These are phyloP conservation scores for Xylaria acuta DNA, from an alignment of 495 filamentous ascomycete species.

Conservation along the genomic window DNA sequence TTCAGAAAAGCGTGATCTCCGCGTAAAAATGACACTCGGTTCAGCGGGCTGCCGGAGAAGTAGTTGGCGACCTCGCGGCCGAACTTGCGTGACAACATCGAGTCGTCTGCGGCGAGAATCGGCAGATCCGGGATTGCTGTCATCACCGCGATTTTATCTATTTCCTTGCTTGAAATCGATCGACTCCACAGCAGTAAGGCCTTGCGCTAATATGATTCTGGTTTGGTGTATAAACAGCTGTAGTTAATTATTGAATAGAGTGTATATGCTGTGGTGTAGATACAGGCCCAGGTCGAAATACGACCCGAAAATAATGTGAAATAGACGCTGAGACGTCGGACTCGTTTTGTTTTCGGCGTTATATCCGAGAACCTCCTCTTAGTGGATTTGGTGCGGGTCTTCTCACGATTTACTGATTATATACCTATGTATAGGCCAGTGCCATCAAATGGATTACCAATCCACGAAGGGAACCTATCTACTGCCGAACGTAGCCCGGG, in stretches of 20 bases:
- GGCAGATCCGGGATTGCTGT: constrained; percentile 50
- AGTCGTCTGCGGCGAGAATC: constrained; percentile 66
- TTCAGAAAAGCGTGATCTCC: constrained; percentile 79
- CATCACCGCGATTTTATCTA: constrained; percentile 28
- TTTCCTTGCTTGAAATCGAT: not conserved
- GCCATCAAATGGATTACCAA: constrained; percentile 22
- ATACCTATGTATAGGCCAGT: constrained; percentile 15
- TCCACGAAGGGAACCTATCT: constrained; percentile 3
- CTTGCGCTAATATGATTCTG: constrained; percentile 10
- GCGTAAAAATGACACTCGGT: constrained; percentile 82
- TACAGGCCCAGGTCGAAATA: constrained; percentile 2
- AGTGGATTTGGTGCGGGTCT: constrained; percentile 26
- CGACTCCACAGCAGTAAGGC: not conserved
- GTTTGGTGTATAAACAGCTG: not conserved
- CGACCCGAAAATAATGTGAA: not conserved
- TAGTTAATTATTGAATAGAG: not conserved
- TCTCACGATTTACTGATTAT: constrained; percentile 11
- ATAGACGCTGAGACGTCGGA: not conserved
- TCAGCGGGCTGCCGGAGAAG: constrained; percentile 76
- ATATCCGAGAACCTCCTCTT: constrained; percentile 18
- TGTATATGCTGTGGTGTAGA: constrained; percentile 6
- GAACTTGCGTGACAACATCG: constrained; percentile 85
- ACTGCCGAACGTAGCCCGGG: not conserved
- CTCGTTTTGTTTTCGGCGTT: constrained; percentile 13
- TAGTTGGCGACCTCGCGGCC: constrained; percentile 93